Evolutionary conservation across 176 grass and related monocot species (phyloP), one percentile per base, ranked within the genome.

Genomic region (Phoenix dactylifera): DNA sequence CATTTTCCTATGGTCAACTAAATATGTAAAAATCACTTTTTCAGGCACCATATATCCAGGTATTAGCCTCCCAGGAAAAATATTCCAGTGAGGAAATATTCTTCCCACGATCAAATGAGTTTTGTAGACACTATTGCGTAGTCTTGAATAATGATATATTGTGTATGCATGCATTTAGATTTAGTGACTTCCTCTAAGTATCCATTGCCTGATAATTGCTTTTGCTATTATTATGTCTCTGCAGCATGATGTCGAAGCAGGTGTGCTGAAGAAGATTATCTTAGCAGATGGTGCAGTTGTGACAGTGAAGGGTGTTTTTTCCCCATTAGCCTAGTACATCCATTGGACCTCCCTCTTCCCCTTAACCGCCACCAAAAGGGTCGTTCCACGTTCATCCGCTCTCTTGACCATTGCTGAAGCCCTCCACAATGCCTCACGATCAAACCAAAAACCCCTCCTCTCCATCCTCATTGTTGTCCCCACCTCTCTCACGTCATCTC

Each of bases 161-260:
- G 7, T 35, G 7, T 9, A 35, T 35, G 32, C 6, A 9, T 35
- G 32, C 6, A 10, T 35, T 10, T 10, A 0, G 32, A 35, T 35
- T 10, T 9, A 10, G 30, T 35, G 32, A 35, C 32, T 9, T 32
- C 30, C 30, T 35, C 7, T 35, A 35, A 10, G 32, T 9, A 35
- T 35, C 30, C 30, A 35, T 9, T 35, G 5, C 7, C 6, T 35
- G 1, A 9, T 7, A 26, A 26, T 26, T 26, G 26, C 26, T 4
- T 26, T 26, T 6, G 30, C 30, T 35, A 35, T 59, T 72, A 66
- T 48, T 3, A 22, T 67, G 78, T 57, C 6, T 71, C 2, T 64
- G 51, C 72, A 97, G 92, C 86, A 91, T 77, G 92, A 97, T 29
- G 92, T 97, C 24, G 92, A 97, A 6, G 87, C 92, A 56, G 87